phyloP scores from a whole-genome alignment of 106 monocot species.

The Acorus gramineus region DNA sequence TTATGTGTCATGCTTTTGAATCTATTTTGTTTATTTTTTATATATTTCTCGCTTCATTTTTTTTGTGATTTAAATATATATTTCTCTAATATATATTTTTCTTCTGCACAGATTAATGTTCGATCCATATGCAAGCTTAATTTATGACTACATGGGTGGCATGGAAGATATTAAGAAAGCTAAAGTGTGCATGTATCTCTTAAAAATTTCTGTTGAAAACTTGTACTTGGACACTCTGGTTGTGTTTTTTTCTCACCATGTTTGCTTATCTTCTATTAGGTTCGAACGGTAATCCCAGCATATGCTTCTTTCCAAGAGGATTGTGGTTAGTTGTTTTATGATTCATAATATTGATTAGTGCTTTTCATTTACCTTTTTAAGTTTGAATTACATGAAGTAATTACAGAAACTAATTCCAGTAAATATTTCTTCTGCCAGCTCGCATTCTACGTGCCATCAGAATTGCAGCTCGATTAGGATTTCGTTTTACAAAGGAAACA shows the following conservation, averaged over 20 bases:
- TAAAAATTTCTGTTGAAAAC: constrained; percentile 8
- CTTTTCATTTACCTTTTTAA: no score
- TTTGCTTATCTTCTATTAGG: constrained; percentile 26
- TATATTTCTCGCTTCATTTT: not conserved
- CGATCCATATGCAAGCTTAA: constrained; percentile 57
- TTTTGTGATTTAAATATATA: no score
- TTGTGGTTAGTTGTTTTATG: constrained; percentile 46
- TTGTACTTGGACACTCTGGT: not conserved
- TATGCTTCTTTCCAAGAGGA: constrained; percentile 75
- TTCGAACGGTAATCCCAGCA: constrained; percentile 74
- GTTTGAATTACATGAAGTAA: no score
- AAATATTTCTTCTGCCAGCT: constrained; percentile 46
- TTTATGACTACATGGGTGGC: constrained; percentile 92
- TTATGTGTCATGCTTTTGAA: not conserved
- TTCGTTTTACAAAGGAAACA: constrained; percentile 75
- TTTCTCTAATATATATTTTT: constrained; percentile 4
- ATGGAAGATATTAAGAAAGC: constrained; percentile 85
- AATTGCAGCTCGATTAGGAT: constrained; percentile 93
- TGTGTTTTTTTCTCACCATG: not conserved
- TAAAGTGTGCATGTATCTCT: constrained; percentile 72
- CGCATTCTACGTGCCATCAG: constrained; percentile 94
- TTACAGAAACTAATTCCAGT: not conserved
- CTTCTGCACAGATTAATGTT: constrained; percentile 77
- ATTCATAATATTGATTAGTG: not conserved
- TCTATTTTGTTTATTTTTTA: not conserved